phyloP scores from a whole-genome alignment of 495 filamentous ascomycete species.

The Astrothelium subdiscretum region DNA sequence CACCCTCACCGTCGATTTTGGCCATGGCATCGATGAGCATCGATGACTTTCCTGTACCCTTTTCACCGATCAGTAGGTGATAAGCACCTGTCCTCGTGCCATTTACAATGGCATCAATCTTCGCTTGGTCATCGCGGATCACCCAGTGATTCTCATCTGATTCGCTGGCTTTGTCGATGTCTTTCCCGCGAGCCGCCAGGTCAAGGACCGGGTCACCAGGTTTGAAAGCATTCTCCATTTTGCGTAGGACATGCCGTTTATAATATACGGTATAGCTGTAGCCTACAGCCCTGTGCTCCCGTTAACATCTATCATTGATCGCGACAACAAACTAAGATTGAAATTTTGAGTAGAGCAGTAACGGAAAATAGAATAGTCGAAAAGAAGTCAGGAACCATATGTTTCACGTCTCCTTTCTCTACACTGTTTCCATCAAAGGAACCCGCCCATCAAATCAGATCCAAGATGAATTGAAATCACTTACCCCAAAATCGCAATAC shows the following conservation, averaged over 20 bases:
- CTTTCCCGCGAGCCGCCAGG: conserved; percentile 61
- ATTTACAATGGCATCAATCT: conserved; percentile 65
- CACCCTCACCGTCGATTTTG: conserved; percentile 72
- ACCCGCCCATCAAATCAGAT: too few species aligned
- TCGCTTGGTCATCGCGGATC: conserved; percentile 61
- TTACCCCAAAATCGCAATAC: conserved; percentile 66
- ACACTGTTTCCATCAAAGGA: background rate
- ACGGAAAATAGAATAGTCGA: too few species aligned
- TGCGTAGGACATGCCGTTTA: conserved; percentile 75
- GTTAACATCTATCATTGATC: conserved; percentile 1
- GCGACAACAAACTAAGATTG: too few species aligned
- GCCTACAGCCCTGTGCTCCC: conserved; percentile 48
- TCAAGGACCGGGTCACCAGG: conserved; percentile 87
- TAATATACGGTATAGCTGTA: conserved; percentile 80
- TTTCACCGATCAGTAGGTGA: conserved; percentile 87
- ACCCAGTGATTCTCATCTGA: conserved; percentile 66
- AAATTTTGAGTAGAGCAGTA: too few species aligned
- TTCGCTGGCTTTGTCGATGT: conserved; percentile 34
- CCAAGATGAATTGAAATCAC: conserved; percentile 17
- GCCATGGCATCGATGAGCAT: conserved; percentile 94
- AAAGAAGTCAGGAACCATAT: background rate
- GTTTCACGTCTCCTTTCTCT: background rate
- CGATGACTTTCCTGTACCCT: conserved; percentile 89
- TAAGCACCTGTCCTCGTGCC: conserved; percentile 67
- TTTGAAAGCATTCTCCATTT: conserved; percentile 88